Evolutionary conservation across 139 green algal species (phyloP), one percentile per base, ranked within the genome.

Genomic region (Chlamydomonas urium): DNA sequence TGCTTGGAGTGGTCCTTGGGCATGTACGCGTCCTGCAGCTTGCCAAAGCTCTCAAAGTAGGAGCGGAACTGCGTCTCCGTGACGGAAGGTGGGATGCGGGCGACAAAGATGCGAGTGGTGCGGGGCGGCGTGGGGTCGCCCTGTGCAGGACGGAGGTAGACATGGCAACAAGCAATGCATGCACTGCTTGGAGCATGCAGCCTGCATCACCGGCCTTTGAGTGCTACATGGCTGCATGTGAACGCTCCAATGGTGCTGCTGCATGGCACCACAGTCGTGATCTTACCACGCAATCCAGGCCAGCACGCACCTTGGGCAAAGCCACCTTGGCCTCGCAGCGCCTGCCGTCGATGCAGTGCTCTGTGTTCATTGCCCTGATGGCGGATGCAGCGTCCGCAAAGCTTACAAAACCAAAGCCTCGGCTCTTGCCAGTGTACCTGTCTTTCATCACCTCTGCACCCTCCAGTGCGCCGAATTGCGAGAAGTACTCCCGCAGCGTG

Each of bases 11-110:
- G 82, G 67, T 97, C 90, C 63, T 86, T 88, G 2, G 91, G 91
- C 88, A 96, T 95, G 86, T 97, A 97, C 6, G 89, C 91, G 59
- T 97, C 91, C 71, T 92, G 83, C 61, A 95, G 82, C 33, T 77
- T 75, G 14, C 91, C 91, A 77, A 89, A 97, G 37, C 76, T 77
- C 76, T 95, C 90, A 79, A 95, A 97, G 79, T 97, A 92, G n/a
- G 72, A 48, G 3, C 88, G 66, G 73, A 97, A 95, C 73, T 93
- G 77, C 0, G 66, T 66, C 38, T 97, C 90, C 2, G 80, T 85
- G 0, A 97, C 90, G 0, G 80, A 82, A 2, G 84, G 77, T 0
- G 90, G 91, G 63, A 97, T 93, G 50, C 91, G 83, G 0, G 90
- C 91, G 0, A 97, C 89, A 85, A 97, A 97, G 77, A 97, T 93